These are phyloP conservation scores for Wickerhamiella australiensis DNA, from an alignment of 805 yeast species.

Conservation along the genomic window DNA sequence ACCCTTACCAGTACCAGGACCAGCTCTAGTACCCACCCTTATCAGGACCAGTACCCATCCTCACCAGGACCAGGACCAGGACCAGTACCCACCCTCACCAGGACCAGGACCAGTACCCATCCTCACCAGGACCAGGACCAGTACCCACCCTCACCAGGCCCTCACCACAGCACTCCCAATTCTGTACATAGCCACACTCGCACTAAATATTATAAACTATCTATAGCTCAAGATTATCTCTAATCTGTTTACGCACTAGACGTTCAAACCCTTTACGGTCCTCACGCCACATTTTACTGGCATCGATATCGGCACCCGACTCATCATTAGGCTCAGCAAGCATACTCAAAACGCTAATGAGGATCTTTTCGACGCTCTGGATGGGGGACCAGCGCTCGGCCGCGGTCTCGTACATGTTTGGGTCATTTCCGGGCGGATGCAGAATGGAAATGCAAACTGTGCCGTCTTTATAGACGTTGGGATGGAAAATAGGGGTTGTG, in stretches of 20 bases:
- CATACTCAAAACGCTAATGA: conserved; percentile 89
- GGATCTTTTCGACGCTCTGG: conserved; percentile 92
- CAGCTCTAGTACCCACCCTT: too few species aligned
- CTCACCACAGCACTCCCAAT: too few species aligned
- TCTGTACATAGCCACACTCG: too few species aligned
- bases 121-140: too few species aligned
- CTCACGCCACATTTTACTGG: conserved; percentile 83
- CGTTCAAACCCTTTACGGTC: conserved; percentile 54
- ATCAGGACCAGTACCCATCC: too few species aligned
- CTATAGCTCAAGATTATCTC: conserved; percentile 56
- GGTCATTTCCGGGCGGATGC: conserved; percentile 96
- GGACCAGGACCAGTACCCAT: too few species aligned
- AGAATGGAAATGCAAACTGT: conserved; percentile 90
- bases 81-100: too few species aligned
- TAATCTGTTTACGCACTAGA: conserved; percentile 55
- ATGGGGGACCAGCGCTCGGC: conserved; percentile 98
- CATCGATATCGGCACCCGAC: conserved; percentile 83
- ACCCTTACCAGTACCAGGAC: too few species aligned
- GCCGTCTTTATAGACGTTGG: conserved; percentile 87
- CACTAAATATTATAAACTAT: neutral
- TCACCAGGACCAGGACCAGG: too few species aligned
- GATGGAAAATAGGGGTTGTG: conserved; percentile 78
- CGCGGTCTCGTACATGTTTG: conserved; percentile 86
- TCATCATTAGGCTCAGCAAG: conserved; percentile 90
- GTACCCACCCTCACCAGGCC: too few species aligned